These are phyloP conservation scores for Coemansia pectinata DNA, from an alignment of 192 early-diverging fungal species.

Conservation along the genomic window DNA sequence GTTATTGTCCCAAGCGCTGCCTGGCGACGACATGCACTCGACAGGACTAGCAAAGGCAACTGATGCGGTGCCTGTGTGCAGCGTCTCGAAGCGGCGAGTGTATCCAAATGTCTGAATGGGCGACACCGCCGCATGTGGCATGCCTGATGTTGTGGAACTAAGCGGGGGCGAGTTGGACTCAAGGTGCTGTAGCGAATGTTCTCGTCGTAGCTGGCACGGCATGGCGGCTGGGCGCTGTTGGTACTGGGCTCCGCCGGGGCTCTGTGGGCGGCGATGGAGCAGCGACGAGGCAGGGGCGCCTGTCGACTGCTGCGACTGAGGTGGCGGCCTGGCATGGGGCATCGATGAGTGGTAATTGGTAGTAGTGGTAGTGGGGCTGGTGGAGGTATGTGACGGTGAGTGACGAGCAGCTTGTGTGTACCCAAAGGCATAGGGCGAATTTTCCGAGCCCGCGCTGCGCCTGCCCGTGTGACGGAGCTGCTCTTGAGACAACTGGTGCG, in stretches of 20 bases:
- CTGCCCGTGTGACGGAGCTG: background rate
- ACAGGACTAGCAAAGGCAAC: constrained; percentile 15
- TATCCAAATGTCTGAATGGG: constrained; percentile 6
- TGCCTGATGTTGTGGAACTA: background rate
- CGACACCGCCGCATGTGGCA: constrained; percentile 4
- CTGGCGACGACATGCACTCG: constrained; percentile 19
- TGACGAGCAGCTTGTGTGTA: background rate
- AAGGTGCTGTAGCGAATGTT: constrained; percentile 16
- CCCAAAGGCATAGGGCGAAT: background rate
- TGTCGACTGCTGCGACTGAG: background rate
- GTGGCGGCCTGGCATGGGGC: background rate
- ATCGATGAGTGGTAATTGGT: constrained; percentile 1
- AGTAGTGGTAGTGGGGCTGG: background rate
- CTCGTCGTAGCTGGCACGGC: constrained; percentile 14
- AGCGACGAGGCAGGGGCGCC: background rate
- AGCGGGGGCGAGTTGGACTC: constrained; percentile 9
- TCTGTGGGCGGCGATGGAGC: constrained; percentile 7
- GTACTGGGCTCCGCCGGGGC: constrained; percentile 6
- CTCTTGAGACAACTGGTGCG: constrained; percentile 5
- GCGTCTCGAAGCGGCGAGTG: background rate
- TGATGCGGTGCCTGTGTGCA: background rate
- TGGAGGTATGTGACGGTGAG: background rate
- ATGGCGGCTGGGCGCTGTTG: background rate
- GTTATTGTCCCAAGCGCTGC: constrained; percentile 15
- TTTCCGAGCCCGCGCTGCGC: constrained; percentile 9